A percentile compares a stretch with the other conserved stretches of the same genome.
Evolutionary conservation across 257 asterid genomes (phyloP).

Genomic region (Orobanche coerulescens): DNA sequence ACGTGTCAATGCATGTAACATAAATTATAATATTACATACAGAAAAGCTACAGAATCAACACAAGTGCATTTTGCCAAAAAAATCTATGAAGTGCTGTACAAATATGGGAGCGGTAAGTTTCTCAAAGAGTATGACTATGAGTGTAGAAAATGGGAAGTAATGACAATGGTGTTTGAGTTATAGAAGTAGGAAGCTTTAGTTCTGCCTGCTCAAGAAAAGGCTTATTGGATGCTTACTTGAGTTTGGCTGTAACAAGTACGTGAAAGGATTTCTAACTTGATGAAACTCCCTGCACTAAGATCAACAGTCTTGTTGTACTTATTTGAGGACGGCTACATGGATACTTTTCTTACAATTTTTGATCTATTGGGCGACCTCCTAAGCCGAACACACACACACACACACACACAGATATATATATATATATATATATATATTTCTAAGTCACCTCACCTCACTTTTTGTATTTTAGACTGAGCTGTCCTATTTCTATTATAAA

Average conservation of each 20-base stretch:
- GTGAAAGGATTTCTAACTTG: background rate
- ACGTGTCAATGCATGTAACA: background rate
- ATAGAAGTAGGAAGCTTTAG: background rate
- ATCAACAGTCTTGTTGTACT: constrained; percentile 1
- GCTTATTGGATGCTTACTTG: background rate
- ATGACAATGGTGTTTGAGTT: no score
- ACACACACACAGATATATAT: no score
- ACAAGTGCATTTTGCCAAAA: background rate
- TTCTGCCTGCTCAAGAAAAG: background rate
- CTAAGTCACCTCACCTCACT: background rate
- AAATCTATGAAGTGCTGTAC: background rate
- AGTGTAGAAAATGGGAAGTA: background rate
- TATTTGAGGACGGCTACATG: background rate
- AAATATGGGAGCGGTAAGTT: background rate
- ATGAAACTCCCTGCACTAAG: background rate
- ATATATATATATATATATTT: background rate
- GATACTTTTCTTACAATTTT: background rate
- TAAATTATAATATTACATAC: background rate
- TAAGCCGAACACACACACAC: background rate
- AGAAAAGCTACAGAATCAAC: background rate
- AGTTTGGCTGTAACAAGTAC: background rate
- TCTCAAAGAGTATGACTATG: background rate
- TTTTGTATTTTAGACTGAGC: background rate
- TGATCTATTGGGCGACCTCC: background rate
- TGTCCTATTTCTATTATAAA: background rate